Evolutionary conservation across 2,329 filamentous ascomycete species (phyloP).

Genomic region (Pseudocercospora macadamiae): DNA sequence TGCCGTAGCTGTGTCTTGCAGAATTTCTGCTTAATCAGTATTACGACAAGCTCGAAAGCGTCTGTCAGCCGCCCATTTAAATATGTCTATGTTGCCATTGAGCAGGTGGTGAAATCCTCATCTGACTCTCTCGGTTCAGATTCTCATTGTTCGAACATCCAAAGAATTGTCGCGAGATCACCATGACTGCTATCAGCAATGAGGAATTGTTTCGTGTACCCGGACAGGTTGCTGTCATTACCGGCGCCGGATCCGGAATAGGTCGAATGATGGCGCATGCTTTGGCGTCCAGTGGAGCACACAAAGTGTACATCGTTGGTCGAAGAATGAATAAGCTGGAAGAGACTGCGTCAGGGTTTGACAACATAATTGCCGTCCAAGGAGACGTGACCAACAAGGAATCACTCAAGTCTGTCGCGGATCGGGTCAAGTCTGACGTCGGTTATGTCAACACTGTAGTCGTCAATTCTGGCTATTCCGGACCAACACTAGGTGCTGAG

Average conservation of each 20-base stretch:
- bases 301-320: constrained; percentile 57
- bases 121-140: no score
- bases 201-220: constrained; percentile 49
- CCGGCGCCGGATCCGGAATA: constrained; percentile 57
- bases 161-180: no score
- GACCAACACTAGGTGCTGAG: not conserved
- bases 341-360: constrained; percentile 43
- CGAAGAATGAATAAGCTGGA: constrained; percentile 50
- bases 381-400: constrained; percentile 51
- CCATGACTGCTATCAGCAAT: constrained; percentile 1
- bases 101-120: no score
- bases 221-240: constrained; percentile 56
- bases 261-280: constrained; percentile 48
- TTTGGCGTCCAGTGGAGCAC: constrained; percentile 50
- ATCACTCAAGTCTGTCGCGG: constrained; percentile 42
- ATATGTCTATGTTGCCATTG: no score
- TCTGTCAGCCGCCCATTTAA: no score
- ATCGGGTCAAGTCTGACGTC: constrained; percentile 41
- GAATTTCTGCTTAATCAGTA: no score
- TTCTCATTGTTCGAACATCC: no score
- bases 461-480: constrained; percentile 12
- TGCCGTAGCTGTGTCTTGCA: no score
- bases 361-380: constrained; percentile 46
- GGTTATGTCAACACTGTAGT: constrained; percentile 27
- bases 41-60: no score